Base-by-base conservation (phyloP, 352 stramenopile genomes). In the Pythium biforme region DNA sequence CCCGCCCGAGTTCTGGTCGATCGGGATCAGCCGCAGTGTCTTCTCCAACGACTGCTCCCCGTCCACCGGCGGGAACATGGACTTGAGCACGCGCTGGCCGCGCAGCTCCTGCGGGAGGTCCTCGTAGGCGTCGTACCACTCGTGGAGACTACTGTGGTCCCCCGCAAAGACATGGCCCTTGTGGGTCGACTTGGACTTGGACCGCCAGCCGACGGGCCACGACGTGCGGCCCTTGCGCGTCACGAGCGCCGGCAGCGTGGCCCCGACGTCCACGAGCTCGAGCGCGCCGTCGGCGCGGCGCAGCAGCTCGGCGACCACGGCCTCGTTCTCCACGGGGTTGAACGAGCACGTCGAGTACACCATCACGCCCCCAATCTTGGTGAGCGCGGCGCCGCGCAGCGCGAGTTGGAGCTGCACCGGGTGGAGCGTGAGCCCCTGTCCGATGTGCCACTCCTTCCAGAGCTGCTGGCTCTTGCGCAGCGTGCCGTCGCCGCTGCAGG, bases 281-380 rank as follows among this genome's bases (percentile, higher is more conserved):
- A 98, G 76, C 6, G 79, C 81, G 45, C 90, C 87, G 31, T 85
- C 83, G 53, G 89, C 75, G 27, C 86, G 83, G 49, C 96, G 84
- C 49, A 99, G 74, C 23, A 99, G 72, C 64, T 98, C 92, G 1
- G 86, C 81, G 14, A 99, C 96, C n/a, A 99, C 74, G 5, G 98
- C 97, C 74, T 99, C 98, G 75, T 99, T 91, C 79, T 99, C 98
- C 12, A 99, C 83, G 12, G 97, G 97, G 79, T 99, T 99, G 66
- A 99, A 89, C 43, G 90, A 99, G 64, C 98, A 99, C 45, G 95
- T 98, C 29, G 89, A 97, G 70, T 98, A 98, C 3, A 98, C 95
- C 85, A 98, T 96, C 17, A 84, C 71, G 19, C 95, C 95, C 23
- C 91, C 93, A 27, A 97, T 68, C 57, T 90, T 92, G 3, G 99